These are phyloP conservation scores for Ophiostoma triangulosporum DNA, from an alignment of 2,329 filamentous ascomycete genomes.

Conservation along the genomic window DNA sequence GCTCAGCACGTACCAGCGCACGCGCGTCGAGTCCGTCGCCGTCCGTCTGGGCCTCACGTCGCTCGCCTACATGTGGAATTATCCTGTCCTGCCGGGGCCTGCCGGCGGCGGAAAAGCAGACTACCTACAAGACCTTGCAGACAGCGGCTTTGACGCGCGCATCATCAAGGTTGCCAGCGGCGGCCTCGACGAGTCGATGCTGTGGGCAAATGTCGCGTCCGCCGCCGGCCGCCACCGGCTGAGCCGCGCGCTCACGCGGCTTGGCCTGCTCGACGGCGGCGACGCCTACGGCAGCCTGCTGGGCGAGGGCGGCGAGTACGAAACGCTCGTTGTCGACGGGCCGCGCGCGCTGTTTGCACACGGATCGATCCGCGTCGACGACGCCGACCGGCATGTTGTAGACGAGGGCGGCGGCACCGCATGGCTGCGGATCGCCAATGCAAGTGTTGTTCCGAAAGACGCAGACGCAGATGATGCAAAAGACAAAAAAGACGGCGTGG, in stretches of 20 bases:
- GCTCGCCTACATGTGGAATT: constrained; percentile 87
- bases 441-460: constrained; percentile 35
- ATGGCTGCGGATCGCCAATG: constrained; percentile 51
- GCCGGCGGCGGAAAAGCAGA: constrained; percentile 17
- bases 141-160: constrained; percentile 66
- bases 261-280: constrained; percentile 46
- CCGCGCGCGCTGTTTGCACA: constrained; percentile 54
- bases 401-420: constrained; percentile 63
- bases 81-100: constrained; percentile 54
- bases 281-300: constrained; percentile 33
- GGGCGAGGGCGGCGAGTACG: constrained; percentile 92
- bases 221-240: constrained; percentile 32
- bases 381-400: constrained; percentile 38
- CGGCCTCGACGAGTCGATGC: constrained; percentile 63
- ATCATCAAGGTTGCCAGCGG: constrained; percentile 93
- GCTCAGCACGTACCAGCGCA: constrained; percentile 88
- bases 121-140: constrained; percentile 63
- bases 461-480: constrained; percentile 7
- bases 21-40: constrained; percentile 85
- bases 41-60: constrained; percentile 69
- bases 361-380: constrained; percentile 45
- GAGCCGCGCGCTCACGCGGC: constrained; percentile 45
- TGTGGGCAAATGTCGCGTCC: constrained; percentile 70
- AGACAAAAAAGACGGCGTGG: constrained; percentile 3
- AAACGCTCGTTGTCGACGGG: constrained; percentile 78